Evolutionary conservation across 2,329 filamentous ascomycete genomes (phyloP).

Genomic region (Samsoniella hepiali): DNA sequence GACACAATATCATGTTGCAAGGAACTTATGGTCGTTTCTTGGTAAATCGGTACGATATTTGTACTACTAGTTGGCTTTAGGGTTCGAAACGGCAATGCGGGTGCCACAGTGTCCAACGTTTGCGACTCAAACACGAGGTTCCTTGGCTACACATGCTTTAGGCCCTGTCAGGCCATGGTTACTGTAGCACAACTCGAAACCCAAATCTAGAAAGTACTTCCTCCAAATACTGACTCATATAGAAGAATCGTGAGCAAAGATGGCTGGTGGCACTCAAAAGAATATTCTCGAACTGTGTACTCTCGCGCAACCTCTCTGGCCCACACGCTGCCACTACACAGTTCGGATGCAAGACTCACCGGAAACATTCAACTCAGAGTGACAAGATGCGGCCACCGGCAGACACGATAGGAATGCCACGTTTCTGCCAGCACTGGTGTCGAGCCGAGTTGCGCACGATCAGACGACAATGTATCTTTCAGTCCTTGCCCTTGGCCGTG

Average conservation of each 20-base stretch:
- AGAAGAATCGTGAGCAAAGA: background rate
- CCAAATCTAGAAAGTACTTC: background rate
- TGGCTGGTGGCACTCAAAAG: background rate
- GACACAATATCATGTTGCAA: background rate
- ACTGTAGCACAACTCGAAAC: background rate
- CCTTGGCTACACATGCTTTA: background rate
- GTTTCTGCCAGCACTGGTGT: background rate
- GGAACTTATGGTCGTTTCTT: background rate
- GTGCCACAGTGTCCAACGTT: background rate
- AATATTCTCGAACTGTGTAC: background rate
- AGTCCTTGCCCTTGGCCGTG: background rate
- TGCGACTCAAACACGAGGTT: background rate
- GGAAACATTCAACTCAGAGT: background rate
- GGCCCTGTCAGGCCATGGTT: background rate
- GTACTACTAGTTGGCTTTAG: background rate
- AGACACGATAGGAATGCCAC: slow-evolving; percentile 6
- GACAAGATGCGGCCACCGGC: background rate
- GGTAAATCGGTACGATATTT: background rate
- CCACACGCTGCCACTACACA: background rate
- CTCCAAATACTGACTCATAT: background rate
- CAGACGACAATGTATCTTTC: background rate
- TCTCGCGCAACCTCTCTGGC: background rate
- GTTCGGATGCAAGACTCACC: background rate
- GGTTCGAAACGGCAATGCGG: background rate
- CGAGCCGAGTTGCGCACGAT: background rate